Evolutionary conservation across 2,329 filamentous ascomycete species (phyloP).

Genomic region (Lomentospora prolificans): DNA sequence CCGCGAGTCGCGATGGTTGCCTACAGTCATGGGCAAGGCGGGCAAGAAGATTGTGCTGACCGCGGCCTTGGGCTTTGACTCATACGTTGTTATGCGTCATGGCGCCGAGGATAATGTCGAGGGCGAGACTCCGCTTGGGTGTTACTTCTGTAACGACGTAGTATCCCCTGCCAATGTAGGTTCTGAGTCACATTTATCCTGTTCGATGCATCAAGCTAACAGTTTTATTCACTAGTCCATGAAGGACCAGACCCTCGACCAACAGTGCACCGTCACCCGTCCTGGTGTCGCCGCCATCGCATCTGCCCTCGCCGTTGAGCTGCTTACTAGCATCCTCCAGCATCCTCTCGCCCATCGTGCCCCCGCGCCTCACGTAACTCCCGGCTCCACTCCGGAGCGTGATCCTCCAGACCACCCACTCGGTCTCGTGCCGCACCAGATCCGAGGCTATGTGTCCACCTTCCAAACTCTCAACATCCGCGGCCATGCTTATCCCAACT

Average conservation of each 20-base stretch:
- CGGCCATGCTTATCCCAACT: constrained; percentile 68
- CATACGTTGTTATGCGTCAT: constrained; percentile 94
- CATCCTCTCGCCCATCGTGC: constrained; percentile 62
- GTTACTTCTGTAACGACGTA: constrained; percentile 98
- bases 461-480: constrained; percentile 67
- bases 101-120: constrained; percentile 53
- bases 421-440: constrained; percentile 67
- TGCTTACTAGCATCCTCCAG: constrained; percentile 79
- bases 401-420: constrained; percentile 51
- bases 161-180: constrained; percentile 83
- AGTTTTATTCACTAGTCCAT: constrained; percentile 52
- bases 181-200: neutral
- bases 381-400: constrained; percentile 35
- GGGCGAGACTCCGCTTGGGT: constrained; percentile 64
- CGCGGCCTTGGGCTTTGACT: constrained; percentile 90
- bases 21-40: constrained; percentile 91
- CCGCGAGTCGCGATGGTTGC: constrained; percentile 87
- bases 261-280: constrained; percentile 94
- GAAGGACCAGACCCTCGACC: constrained; percentile 90
- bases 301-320: constrained; percentile 80
- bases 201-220: constrained; percentile 24
- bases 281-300: constrained; percentile 89
- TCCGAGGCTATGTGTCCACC: constrained; percentile 65
- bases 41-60: constrained; percentile 94
- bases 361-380: constrained; percentile 39